Conservation (phyloP, 73 alveolate genomes). For the Symbiodinium natans region DNA sequence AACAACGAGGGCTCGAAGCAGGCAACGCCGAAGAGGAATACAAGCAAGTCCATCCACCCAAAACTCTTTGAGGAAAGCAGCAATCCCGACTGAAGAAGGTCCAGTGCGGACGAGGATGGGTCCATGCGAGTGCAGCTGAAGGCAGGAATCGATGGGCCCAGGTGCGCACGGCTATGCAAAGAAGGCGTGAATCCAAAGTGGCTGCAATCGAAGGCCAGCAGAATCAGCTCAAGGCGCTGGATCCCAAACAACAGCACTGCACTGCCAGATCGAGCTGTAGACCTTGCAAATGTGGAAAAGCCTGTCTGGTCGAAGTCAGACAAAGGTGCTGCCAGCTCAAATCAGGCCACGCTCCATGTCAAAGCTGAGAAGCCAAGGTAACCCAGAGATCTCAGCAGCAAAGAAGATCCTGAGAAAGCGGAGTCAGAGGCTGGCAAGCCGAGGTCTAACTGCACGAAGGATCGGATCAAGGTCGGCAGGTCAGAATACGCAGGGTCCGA, state of each 20-base stretch:
- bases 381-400: neutral
- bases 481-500: neutral
- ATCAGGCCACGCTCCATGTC: neutral
- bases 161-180: neutral
- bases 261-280: neutral
- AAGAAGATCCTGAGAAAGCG: neutral
- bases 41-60: neutral
- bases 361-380: neutral
- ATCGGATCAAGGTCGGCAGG: neutral
- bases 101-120: neutral
- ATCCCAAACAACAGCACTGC: neutral
- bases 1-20: neutral
- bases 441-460: neutral
- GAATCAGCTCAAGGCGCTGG: neutral
- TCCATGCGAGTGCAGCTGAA: conserved; percentile 13
- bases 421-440: neutral
- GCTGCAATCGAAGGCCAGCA: neutral
- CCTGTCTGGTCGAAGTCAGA: neutral
- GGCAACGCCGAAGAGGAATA: neutral
- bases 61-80: neutral
- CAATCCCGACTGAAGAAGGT: neutral
- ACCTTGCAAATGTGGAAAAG: neutral
- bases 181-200: neutral
- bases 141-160: neutral
- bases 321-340: neutral